A percentile compares a stretch with the other conserved stretches of the same genome.
Conservation (phyloP, 495 filamentous ascomycete genomes). For the Penicillium steckii region DNA sequence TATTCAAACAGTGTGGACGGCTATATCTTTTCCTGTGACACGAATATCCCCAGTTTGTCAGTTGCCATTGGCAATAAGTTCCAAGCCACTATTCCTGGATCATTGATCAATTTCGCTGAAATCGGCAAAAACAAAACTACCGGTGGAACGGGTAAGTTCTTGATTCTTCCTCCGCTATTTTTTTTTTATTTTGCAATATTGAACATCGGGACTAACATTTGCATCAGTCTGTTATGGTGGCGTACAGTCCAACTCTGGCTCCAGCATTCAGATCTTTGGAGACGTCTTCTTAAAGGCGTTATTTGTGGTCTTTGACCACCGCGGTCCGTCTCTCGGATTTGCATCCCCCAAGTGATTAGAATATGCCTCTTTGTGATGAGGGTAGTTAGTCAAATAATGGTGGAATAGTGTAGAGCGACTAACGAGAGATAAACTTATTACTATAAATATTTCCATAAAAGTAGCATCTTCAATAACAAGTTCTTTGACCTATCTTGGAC, state of each 20-base stretch:
- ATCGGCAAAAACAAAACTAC: constrained; percentile 47
- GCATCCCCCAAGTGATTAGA: constrained; percentile 21
- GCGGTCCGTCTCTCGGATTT: constrained; percentile 45
- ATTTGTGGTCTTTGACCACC: constrained; percentile 73
- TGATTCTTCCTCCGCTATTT: background rate
- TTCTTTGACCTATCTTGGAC: background rate
- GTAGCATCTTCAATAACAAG: background rate
- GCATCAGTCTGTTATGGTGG: constrained; percentile 67
- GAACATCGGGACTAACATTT: constrained; percentile 39
- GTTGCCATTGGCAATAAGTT: constrained; percentile 60
- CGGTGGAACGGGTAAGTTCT: constrained; percentile 35
- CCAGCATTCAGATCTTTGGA: constrained; percentile 68
- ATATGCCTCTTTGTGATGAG: background rate
- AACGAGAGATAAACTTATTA: background rate
- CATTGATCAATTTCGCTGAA: constrained; percentile 63
- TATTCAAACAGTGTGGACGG: constrained; percentile 52
- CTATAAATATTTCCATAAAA: background rate
- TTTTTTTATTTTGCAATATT: background rate
- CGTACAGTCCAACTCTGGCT: constrained; percentile 60
- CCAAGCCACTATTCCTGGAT: constrained; percentile 64
- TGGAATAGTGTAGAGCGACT: background rate
- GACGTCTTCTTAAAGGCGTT: constrained; percentile 78
- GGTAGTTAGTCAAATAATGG: background rate
- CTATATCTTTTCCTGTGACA: constrained; percentile 64
- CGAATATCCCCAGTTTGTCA: constrained; percentile 61